Conservation (phyloP, 768 basidiomycete species). For the Amanita jacksonii region DNA sequence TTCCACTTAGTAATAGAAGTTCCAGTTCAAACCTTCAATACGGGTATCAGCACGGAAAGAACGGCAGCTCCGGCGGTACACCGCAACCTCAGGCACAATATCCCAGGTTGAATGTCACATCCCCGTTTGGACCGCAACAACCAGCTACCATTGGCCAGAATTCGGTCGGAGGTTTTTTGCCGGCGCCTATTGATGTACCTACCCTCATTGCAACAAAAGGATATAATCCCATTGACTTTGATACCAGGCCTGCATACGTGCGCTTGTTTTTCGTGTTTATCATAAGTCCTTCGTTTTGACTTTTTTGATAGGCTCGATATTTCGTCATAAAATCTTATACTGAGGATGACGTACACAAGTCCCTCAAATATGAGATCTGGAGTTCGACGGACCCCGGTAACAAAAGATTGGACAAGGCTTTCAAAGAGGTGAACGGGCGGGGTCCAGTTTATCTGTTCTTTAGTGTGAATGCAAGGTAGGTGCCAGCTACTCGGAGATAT, state of each 20-base stretch:
- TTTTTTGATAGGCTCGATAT: slow-evolving; percentile 59
- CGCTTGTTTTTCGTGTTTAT: slow-evolving; percentile 19
- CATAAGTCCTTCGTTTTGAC: not conserved
- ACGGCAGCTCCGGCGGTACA: slow-evolving; percentile 38
- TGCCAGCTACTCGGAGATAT: slow-evolving; percentile 7
- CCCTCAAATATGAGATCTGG: slow-evolving; percentile 96
- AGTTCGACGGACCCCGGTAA: slow-evolving; percentile 96
- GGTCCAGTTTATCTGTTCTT: slow-evolving; percentile 98
- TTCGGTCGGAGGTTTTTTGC: slow-evolving; percentile 36
- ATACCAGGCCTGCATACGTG: slow-evolving; percentile 70
- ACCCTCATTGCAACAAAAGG: slow-evolving; percentile 81
- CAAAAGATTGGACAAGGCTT: slow-evolving; percentile 94
- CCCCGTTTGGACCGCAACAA: slow-evolving; percentile 23
- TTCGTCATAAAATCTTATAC: slow-evolving; percentile 99
- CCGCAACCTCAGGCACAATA: slow-evolving; percentile 46
- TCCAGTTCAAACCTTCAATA: slow-evolving; percentile 69
- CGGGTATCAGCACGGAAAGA: slow-evolving; percentile 37
- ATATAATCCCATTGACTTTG: slow-evolving; percentile 84
- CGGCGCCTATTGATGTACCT: slow-evolving; percentile 75
- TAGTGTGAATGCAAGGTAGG: slow-evolving; percentile 84
- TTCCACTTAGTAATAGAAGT: slow-evolving; percentile 40
- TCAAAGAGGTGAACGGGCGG: slow-evolving; percentile 85
- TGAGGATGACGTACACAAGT: slow-evolving; percentile 98
- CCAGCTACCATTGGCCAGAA: slow-evolving; percentile 27
- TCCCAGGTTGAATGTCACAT: slow-evolving; percentile 28